A percentile compares a stretch with the other conserved stretches of the same genome.
These are phyloP conservation scores for Fusarium camptoceras DNA, from an alignment of 2,329 filamentous ascomycete species.

Conservation along the genomic window DNA sequence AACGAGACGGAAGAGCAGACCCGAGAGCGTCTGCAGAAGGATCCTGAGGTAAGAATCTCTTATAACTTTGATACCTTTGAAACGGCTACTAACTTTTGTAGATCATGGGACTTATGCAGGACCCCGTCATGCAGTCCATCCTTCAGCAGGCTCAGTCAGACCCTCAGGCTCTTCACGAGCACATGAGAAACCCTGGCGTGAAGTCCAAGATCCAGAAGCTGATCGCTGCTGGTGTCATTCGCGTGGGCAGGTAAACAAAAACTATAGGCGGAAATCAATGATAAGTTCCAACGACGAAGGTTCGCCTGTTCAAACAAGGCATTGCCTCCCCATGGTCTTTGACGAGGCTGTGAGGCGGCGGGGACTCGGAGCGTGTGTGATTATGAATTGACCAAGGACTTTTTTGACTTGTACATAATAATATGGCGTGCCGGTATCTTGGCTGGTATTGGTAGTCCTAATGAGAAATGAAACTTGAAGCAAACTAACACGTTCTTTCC, in stretches of 20 bases:
- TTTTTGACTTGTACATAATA: slow-evolving; percentile 47
- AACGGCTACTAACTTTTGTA: slow-evolving; percentile 49
- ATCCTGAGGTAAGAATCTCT: slow-evolving; percentile 81
- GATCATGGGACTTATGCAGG: slow-evolving; percentile 92
- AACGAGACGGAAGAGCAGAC: slow-evolving; percentile 98
- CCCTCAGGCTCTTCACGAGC: slow-evolving; percentile 91
- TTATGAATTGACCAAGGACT: slow-evolving; percentile 39
- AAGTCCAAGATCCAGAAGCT: slow-evolving; percentile 93
- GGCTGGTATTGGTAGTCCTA: slow-evolving; percentile 39
- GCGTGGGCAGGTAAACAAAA: slow-evolving; percentile 67
- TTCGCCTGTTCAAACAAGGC: slow-evolving; percentile 28
- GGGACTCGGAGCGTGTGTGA: slow-evolving; percentile 37
- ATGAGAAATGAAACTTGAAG: slow-evolving; percentile 49
- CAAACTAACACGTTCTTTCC: slow-evolving; percentile 14
- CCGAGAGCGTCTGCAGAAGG: slow-evolving; percentile 86
- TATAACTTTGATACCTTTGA: background rate
- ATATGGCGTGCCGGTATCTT: slow-evolving; percentile 41
- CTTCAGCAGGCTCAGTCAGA: slow-evolving; percentile 96
- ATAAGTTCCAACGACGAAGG: slow-evolving; percentile 25
- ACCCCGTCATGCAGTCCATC: slow-evolving; percentile 97
- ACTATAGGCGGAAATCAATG: slow-evolving; percentile 2
- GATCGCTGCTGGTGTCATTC: slow-evolving; percentile 91
- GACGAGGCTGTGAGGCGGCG: slow-evolving; percentile 10
- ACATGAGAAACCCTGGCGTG: slow-evolving; percentile 93
- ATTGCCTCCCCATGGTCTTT: slow-evolving; percentile 31